Conservation (phyloP, 2,329 filamentous ascomycete genomes). For the Beauveria asiatica region DNA sequence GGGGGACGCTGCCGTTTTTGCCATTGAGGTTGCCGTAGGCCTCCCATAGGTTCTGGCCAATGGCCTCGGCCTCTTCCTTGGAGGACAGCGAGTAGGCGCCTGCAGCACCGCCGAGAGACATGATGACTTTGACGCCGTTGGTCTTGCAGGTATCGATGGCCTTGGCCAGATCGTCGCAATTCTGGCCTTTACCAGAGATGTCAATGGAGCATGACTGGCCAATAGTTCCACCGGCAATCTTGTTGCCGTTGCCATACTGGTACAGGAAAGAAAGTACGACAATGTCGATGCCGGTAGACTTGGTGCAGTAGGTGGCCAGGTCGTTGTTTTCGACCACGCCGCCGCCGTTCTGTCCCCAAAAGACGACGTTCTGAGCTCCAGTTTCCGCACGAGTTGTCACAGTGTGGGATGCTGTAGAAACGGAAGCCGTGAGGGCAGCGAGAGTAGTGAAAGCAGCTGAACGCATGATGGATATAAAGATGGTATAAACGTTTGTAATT, state of each 20-base stretch:
- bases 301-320: slow-evolving; percentile 28
- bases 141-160: slow-evolving; percentile 13
- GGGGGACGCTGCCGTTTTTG: slow-evolving; percentile 8
- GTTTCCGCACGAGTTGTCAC: slow-evolving; percentile 8
- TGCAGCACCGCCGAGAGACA: slow-evolving; percentile 13
- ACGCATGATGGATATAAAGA: not conserved
- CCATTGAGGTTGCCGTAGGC: slow-evolving; percentile 12
- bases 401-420: slow-evolving; percentile 7
- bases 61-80: slow-evolving; percentile 9
- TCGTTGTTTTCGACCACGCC: slow-evolving; percentile 26
- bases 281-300: slow-evolving; percentile 30
- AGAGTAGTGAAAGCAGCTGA: not conserved
- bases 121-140: slow-evolving; percentile 13
- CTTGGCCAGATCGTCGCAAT: slow-evolving; percentile 13
- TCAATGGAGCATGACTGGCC: slow-evolving; percentile 30
- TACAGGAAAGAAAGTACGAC: slow-evolving; percentile 34
- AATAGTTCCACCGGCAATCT: slow-evolving; percentile 30
- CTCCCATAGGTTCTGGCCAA: slow-evolving; percentile 15
- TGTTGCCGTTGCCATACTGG: slow-evolving; percentile 25
- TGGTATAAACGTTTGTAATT: not conserved
- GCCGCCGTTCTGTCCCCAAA: slow-evolving; percentile 21
- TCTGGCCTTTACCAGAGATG: slow-evolving; percentile 21
- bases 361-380: slow-evolving; percentile 22
- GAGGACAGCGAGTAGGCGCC: slow-evolving; percentile 10
- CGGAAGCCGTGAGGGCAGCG: slow-evolving; percentile 5